Base-by-base conservation (phyloP, 2,329 filamentous ascomycete species). In the Aspergillus sojae region DNA sequence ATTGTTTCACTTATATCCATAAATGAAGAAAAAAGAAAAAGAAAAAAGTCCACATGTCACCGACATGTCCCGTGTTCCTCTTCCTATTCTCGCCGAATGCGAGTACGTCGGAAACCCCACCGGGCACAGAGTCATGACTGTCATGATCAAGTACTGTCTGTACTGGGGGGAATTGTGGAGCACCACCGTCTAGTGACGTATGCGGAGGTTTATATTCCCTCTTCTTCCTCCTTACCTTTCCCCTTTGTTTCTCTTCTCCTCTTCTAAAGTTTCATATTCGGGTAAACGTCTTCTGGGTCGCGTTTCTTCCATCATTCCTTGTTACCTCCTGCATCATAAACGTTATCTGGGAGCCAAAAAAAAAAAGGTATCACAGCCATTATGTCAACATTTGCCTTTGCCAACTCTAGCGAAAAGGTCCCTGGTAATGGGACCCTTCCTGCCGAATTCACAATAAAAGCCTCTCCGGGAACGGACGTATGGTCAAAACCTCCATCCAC, bases 401-500 rank as follows among this genome's bases (percentile, higher is more conserved):
- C 66, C 65, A 78, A 79, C 58, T 74, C 77, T 10, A 63, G 67
- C 23, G 71, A 75, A 30, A 30, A 67, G 1, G 68, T 77, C 19
- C 77, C 78, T 4, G 69, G 72, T 19, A 60, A 71, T 23, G 71
- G 68, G 7, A 64, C 69, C 39, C 72, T 77, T 32, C 72, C 72
- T 5, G 60, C 71, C 9, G 65, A 75, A 34, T 87, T 89, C 74
- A 81, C 77, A 19, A 82, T 91, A 69, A 82, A 80, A 58, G 85
- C 88, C 21, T 72, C 78, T 0, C 83, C 89, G 0, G 83, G 82
- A 36, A 92, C 90, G 41, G 91, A 94, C 77, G 86, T 93, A 73
- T 94, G 91, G 91, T 88, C 89, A 75, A 92, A 92, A 75, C 88
- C 89, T 0, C 89, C 90, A 0, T 79, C 82, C n/a, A 86, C 84